These are phyloP conservation scores for Cylindrodendrum hubeiense DNA, from an alignment of 2,329 filamentous ascomycete genomes.

Conservation along the genomic window DNA sequence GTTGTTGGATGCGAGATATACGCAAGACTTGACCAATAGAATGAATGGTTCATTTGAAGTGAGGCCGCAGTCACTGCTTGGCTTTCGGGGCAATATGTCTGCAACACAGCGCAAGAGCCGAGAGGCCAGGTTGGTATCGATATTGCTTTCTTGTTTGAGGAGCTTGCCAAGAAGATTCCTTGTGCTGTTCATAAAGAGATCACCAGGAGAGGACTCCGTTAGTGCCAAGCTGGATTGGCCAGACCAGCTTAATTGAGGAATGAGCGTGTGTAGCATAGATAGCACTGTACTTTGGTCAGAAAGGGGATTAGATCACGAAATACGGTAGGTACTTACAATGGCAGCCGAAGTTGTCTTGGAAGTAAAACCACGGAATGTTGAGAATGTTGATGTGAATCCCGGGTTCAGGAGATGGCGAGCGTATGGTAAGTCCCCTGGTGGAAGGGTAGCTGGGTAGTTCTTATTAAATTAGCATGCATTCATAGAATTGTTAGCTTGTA, in stretches of 20 bases:
- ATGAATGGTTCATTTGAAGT: not conserved
- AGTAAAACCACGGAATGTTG: slow-evolving; percentile 1
- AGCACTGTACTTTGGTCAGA: not conserved
- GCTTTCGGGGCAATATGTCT: not conserved
- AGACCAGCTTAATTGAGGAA: not conserved
- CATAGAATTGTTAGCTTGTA: not conserved
- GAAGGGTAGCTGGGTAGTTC: not conserved
- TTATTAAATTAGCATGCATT: too few relatives aligned
- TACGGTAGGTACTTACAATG: too few relatives aligned
- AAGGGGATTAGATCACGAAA: too few relatives aligned
- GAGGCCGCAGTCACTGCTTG: not conserved
- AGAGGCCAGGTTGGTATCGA: not conserved
- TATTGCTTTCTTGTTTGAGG: not conserved
- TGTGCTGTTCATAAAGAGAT: not conserved
- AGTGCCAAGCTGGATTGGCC: not conserved
- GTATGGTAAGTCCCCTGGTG: not conserved
- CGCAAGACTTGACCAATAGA: not conserved
- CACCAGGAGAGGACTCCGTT: not conserved
- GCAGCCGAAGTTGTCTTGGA: not conserved
- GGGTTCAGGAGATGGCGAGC: not conserved
- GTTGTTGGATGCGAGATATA: slow-evolving; percentile 5
- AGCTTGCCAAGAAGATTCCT: not conserved
- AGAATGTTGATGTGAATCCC: not conserved
- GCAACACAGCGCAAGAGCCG: not conserved
- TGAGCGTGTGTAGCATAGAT: not conserved